Evolutionary conservation across 306 rosid genomes (phyloP), one percentile per base, ranked within the genome.

Genomic region (Rubus idaeus): DNA sequence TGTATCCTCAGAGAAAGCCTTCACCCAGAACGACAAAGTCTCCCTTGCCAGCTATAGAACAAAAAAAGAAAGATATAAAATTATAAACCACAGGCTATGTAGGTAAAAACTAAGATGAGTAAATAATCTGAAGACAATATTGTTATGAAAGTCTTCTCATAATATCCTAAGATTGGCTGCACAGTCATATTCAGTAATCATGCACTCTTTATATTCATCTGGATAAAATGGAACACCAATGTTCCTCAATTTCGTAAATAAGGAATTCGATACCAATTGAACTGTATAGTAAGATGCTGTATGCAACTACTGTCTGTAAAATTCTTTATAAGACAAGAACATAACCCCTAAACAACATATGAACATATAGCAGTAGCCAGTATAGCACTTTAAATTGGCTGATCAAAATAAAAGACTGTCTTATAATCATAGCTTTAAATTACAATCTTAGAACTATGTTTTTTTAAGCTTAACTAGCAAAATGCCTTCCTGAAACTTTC

Each of bases 1-100:
- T 5, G 97, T 95, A 85, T 95, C 99, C 87, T 92, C 99, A 60
- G 97, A 90, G 88, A 95, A 95, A 41, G 99, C 99, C 86, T 95
- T 95, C 83, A 95, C 99, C 99, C 99, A 95, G 82, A 95, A 95
- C 61, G 97, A 92, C 84, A 95, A 73, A 63, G 97, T 90, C 89
- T 95, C 99, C 88, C 99, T 95, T n/a, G 99, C 96, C 76, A 95
- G 84, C 99, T 95, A 89, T 82, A 74, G 41, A 75, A 49, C 42
- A 76, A 63, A 65, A 63, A 49, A 65, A 63, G 44, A 82, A 14
- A 70, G 20, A 61, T 17, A 75, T 57, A 55, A 53, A 53, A 70
- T 82, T 23, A 12, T 23, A 75, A 45, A 68, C 69, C 44, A 80
- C 42, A 17, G 74, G 57, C 55, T 39, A 68, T 5, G 76, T 52